Percentiles rank a stretch among this genome's conserved stretches.
Conservation (phyloP, 345 rosid genomes). For the Eucalyptus regnans region DNA sequence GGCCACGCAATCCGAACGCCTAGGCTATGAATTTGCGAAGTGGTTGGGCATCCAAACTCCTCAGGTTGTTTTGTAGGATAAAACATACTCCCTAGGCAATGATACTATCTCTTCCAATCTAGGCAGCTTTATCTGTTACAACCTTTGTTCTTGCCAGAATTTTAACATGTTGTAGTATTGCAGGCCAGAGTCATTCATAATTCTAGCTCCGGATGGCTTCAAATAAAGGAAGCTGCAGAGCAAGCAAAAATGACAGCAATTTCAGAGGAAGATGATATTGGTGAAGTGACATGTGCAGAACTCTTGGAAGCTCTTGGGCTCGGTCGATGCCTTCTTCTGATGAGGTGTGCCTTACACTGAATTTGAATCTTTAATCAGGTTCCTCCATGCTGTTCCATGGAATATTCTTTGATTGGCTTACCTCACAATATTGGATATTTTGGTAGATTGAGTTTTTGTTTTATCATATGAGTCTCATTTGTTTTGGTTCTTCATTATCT, state of each 20-base stretch:
- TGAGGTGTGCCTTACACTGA: constrained; percentile 48
- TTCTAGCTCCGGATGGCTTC: constrained; percentile 72
- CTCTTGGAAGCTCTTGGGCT: constrained; percentile 97
- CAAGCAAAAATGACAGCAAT: constrained; percentile 68
- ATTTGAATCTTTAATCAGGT: background rate
- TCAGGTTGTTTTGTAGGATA: constrained; percentile 40
- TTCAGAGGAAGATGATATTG: constrained; percentile 74
- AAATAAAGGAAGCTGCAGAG: constrained; percentile 84
- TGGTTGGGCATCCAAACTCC: constrained; percentile 91
- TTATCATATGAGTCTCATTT: background rate
- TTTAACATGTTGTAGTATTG: background rate
- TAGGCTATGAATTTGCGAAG: constrained; percentile 97
- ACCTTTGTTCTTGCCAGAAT: background rate
- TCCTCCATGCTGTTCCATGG: background rate
- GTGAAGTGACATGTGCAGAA: constrained; percentile 87
- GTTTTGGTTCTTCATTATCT: background rate
- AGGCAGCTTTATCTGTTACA: background rate
- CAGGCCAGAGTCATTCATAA: constrained; percentile 87
- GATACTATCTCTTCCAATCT: background rate
- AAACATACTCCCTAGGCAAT: background rate
- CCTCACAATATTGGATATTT: background rate
- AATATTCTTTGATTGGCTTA: background rate
- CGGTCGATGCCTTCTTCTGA: constrained; percentile 84
- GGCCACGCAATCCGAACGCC: constrained; percentile 98
- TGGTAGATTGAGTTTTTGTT: background rate